Percentiles rank a stretch among this genome's conserved stretches.
Evolutionary conservation across 192 early-diverging fungal species (phyloP).

Genomic region (Geranomyces michiganensis): DNA sequence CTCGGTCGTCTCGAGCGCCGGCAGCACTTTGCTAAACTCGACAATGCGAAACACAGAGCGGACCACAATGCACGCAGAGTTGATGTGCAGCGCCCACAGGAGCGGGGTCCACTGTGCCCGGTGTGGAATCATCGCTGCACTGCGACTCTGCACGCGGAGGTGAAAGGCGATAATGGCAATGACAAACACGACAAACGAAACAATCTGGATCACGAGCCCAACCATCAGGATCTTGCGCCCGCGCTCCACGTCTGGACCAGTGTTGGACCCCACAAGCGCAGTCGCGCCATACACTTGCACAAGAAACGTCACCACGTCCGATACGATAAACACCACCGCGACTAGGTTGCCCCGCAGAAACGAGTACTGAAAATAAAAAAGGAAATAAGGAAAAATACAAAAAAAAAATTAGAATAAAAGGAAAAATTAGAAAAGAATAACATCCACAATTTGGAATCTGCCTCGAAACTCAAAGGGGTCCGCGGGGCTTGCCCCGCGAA

Average conservation of each 20-base stretch:
- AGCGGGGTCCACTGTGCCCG: not conserved
- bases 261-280: not conserved
- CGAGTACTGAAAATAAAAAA: not conserved
- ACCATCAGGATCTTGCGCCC: slow-evolving; percentile 1
- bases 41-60: slow-evolving; percentile 1
- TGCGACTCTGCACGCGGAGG: not conserved
- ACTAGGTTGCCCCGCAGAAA: slow-evolving; percentile 1
- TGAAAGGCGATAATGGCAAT: not conserved
- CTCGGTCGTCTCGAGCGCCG: not conserved
- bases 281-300: not conserved
- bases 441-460: too few relatives aligned
- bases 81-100: not conserved
- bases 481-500: too few relatives aligned
- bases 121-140: not conserved
- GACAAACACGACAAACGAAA: not conserved
- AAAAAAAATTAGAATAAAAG: too few relatives aligned
- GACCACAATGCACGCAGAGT: not conserved
- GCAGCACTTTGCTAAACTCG: not conserved
- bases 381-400: too few relatives aligned
- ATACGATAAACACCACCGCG: not conserved
- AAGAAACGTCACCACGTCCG: not conserved
- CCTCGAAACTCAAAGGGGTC: too few relatives aligned
- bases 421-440: too few relatives aligned
- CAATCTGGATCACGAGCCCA: not conserved
- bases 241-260: not conserved